phyloP scores from a whole-genome alignment of 495 filamentous ascomycete species.

The Immersiella caudata region DNA sequence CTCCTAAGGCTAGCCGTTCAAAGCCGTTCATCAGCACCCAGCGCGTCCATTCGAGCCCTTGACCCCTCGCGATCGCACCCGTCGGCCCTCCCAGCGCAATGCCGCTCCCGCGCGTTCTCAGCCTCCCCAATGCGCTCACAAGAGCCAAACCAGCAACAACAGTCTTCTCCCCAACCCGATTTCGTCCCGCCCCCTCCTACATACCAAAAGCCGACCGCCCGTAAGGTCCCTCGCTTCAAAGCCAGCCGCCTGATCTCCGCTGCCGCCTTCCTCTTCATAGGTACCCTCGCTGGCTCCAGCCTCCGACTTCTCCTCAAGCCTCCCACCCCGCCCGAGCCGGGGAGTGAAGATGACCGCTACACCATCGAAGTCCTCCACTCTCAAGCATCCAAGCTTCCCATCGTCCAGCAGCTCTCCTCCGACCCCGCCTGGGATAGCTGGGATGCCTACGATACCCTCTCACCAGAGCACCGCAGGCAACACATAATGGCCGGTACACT shows the following conservation, averaged over 20 bases:
- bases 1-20: not conserved
- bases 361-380: constrained; percentile 37
- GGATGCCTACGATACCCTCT: constrained; percentile 58
- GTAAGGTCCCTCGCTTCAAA: not conserved
- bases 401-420: constrained; percentile 56
- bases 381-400: constrained; percentile 47
- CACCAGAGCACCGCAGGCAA: constrained; percentile 39
- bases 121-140: constrained; percentile 11
- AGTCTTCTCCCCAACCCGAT: not conserved
- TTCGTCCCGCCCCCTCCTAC: not conserved
- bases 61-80: not conserved
- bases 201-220: not conserved
- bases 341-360: constrained; percentile 38
- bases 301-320: constrained; percentile 43
- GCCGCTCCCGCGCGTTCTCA: constrained; percentile 15
- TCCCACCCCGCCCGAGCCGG: constrained; percentile 35
- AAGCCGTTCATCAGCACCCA: not conserved
- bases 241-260: constrained; percentile 30
- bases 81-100: not conserved
- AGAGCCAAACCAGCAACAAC: constrained; percentile 6
- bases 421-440: constrained; percentile 58
- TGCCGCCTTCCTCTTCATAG: constrained; percentile 43
- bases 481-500: constrained; percentile 51
- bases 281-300: constrained; percentile 37
- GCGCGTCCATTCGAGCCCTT: not conserved